Conservation (phyloP, 2,329 filamentous ascomycete species). For the Graphilbum ipis-grandicollis region DNA sequence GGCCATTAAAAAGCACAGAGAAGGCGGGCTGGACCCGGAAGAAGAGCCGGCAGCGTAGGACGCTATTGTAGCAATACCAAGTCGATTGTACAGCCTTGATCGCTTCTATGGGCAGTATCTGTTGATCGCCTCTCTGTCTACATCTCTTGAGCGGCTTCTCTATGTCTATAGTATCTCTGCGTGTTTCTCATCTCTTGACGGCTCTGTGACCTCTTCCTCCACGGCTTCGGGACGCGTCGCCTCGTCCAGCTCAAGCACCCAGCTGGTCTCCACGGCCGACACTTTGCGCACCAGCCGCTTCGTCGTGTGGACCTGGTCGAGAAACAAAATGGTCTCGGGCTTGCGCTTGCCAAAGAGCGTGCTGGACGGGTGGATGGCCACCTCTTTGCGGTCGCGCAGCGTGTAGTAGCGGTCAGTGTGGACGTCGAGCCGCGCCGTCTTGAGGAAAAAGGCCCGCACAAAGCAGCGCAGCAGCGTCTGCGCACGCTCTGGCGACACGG, state of each 20-base stretch:
- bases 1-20: constrained; percentile 38
- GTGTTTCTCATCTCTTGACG: too few species aligned
- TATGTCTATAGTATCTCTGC: too few species aligned
- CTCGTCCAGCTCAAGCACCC: constrained; percentile 33
- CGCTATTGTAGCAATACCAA: too few species aligned
- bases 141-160: too few species aligned
- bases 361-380: constrained; percentile 46
- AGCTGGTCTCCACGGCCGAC: constrained; percentile 39
- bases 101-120: too few species aligned
- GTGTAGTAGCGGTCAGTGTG: constrained; percentile 46
- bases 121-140: too few species aligned
- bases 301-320: constrained; percentile 48
- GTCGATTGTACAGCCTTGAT: too few species aligned
- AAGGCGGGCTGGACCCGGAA: neutral
- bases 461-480: constrained; percentile 42
- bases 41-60: neutral
- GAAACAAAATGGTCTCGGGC: constrained; percentile 49
- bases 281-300: constrained; percentile 53
- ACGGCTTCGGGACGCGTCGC: too few species aligned
- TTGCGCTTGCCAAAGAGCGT: constrained; percentile 42
- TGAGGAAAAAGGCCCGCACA: constrained; percentile 40
- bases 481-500: constrained; percentile 34
- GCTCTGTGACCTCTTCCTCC: too few species aligned
- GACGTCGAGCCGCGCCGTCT: constrained; percentile 41
- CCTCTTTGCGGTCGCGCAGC: constrained; percentile 38